phyloP scores from a whole-genome alignment of 139 green algal genomes.

The Spirogloea muscicola region DNA sequence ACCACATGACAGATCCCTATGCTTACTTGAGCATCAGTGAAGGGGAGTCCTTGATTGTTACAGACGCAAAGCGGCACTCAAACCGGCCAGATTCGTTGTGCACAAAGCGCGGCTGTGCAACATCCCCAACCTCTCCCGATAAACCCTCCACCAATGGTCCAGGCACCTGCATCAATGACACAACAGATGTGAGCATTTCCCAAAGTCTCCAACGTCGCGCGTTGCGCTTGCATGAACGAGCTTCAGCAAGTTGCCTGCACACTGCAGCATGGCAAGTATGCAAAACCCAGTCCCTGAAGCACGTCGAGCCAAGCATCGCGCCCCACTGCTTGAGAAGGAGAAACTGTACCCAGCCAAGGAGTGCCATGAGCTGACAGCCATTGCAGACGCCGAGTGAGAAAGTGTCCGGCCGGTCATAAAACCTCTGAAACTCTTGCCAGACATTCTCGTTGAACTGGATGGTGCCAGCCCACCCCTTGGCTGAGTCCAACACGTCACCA shows the following conservation, averaged over 20 bases:
- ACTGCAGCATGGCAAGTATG: no score
- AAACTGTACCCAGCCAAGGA: conserved; percentile 97
- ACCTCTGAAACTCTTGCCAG: conserved; percentile 72
- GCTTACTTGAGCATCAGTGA: conserved; percentile 70
- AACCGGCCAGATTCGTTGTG: conserved; percentile 90
- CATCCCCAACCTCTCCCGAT: conserved; percentile 21
- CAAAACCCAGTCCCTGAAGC: no score
- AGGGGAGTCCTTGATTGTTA: conserved; percentile 75
- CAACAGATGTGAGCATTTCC: no score
- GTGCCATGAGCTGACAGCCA: conserved; percentile 98
- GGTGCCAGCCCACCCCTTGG: conserved; percentile 94
- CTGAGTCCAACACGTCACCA: conserved; percentile 92
- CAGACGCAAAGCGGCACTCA: conserved; percentile 71
- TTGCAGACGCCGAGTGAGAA: conserved; percentile 98
- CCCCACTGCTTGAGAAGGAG: no score
- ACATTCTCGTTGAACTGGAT: conserved; percentile 89
- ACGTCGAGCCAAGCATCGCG: no score
- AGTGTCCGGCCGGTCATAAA: conserved; percentile 77
- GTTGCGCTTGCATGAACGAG: no score
- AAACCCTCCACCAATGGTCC: conserved; percentile 11
- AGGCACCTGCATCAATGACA: conserved; percentile 42
- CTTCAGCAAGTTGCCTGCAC: no score
- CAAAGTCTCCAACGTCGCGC: no score
- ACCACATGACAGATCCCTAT: no score
- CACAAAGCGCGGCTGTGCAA: conserved; percentile 88